Evolutionary conservation across 202 grass and related monocot species (phyloP).

Genomic region (Sporobolus alterniflorus): DNA sequence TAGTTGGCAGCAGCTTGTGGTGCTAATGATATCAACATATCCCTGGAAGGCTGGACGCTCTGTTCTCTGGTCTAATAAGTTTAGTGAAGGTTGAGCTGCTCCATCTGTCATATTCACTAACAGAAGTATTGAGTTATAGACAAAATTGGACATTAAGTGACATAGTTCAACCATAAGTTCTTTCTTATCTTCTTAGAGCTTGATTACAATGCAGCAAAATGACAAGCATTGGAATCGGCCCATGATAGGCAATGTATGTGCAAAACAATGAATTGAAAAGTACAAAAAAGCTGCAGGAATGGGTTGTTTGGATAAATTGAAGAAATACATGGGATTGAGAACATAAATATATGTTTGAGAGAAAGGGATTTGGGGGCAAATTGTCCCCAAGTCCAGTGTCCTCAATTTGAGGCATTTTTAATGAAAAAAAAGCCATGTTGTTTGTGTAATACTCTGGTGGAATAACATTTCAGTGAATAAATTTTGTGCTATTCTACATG

Average conservation of each 20-base stretch:
- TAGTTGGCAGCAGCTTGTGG: neutral
- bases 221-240: neutral
- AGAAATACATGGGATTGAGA: neutral
- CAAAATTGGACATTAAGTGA: neutral
- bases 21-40: neutral
- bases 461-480: constrained; percentile 1
- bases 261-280: neutral
- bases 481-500: neutral
- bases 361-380: neutral
- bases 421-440: neutral
- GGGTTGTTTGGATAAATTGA: neutral
- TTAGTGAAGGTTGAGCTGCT: neutral
- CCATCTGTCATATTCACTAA: neutral
- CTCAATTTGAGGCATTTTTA: neutral
- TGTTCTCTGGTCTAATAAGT: neutral
- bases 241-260: neutral
- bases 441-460: neutral
- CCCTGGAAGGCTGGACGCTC: neutral
- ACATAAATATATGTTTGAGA: neutral
- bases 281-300: neutral
- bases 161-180: neutral
- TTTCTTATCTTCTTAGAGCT: neutral
- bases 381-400: neutral
- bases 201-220: neutral
- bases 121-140: neutral